phyloP scores from a whole-genome alignment of 2,329 filamentous ascomycete genomes.

The Epichloe gansuensis region DNA sequence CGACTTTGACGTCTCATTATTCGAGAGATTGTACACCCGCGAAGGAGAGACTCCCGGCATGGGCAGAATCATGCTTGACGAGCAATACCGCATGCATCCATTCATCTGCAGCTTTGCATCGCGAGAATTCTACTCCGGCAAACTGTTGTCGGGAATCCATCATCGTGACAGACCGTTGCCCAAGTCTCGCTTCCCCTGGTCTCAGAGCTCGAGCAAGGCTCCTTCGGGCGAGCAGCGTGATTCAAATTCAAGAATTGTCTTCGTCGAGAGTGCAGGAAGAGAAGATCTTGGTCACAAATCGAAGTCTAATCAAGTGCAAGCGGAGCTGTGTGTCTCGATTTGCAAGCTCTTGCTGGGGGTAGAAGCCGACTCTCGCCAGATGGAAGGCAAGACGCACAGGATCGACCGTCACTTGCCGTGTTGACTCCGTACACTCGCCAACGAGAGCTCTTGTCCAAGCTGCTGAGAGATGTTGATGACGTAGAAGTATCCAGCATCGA shows the following conservation, averaged over 20 bases:
- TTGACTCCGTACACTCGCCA: background rate
- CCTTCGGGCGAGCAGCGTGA: background rate
- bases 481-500: slow-evolving; percentile 27
- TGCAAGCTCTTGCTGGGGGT: background rate
- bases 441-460: background rate
- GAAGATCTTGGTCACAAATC: background rate
- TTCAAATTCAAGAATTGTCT: background rate
- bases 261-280: background rate
- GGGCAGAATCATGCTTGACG: slow-evolving; percentile 28
- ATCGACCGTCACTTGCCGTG: background rate
- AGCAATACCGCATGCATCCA: slow-evolving; percentile 32
- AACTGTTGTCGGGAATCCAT: slow-evolving; percentile 10
- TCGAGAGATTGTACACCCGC: background rate
- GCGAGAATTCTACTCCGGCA: slow-evolving; percentile 25
- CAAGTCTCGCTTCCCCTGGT: background rate
- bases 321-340: background rate
- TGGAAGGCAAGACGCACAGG: background rate
- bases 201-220: background rate
- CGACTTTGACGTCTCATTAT: background rate
- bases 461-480: background rate
- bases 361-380: background rate
- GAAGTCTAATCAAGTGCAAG: background rate
- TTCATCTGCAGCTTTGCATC: slow-evolving; percentile 28
- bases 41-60: background rate
- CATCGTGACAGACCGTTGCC: background rate